phyloP scores from a whole-genome alignment of 2,329 filamentous ascomycete species.

The Fusarium nanum region DNA sequence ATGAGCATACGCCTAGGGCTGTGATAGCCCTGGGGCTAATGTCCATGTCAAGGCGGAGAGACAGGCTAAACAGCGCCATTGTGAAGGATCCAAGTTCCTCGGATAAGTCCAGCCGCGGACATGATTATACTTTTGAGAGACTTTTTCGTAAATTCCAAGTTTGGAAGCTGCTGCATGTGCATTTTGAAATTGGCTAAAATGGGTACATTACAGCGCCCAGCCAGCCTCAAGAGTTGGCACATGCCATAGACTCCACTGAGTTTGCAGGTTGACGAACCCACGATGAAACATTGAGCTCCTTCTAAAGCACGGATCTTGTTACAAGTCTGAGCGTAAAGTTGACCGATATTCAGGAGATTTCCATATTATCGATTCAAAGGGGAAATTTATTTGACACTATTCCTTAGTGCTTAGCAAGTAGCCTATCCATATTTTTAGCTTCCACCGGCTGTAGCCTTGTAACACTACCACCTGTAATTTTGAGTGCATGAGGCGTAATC shows the following conservation, averaged over 20 bases:
- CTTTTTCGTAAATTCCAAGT: neutral
- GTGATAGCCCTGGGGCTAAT: conserved; percentile 8
- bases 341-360: conserved; percentile 4
- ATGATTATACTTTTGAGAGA: neutral
- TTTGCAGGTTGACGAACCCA: conserved; percentile 12
- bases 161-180: neutral
- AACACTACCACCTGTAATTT: neutral
- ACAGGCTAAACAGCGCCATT: neutral
- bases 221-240: conserved; percentile 2
- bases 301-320: conserved; percentile 7
- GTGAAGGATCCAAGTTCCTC: neutral
- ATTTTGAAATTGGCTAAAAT: neutral
- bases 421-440: neutral
- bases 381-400: neutral
- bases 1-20: conserved; percentile 7
- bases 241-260: neutral
- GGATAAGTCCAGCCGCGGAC: neutral
- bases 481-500: neutral
- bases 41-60: neutral
- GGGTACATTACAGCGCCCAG: conserved; percentile 12
- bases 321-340: neutral
- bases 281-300: conserved; percentile 26
- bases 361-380: neutral
- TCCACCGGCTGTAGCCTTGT: neutral
- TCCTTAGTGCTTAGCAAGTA: neutral